Evolutionary conservation across 306 rosid genomes (phyloP).

Genomic region (Pyrus betulifolia): DNA sequence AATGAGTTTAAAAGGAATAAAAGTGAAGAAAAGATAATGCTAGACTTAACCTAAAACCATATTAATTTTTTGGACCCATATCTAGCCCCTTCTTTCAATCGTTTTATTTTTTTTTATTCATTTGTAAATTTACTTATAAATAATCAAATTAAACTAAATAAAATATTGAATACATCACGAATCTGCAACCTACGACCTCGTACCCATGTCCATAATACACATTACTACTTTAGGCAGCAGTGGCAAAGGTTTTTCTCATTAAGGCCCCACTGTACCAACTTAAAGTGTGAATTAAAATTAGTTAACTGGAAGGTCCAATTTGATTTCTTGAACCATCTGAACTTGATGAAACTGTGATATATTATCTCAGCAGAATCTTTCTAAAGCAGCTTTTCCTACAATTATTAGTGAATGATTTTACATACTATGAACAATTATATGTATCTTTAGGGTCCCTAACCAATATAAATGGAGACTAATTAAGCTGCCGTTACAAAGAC

Average conservation of each 20-base stretch:
- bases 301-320: neutral
- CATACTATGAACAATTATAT: too few species aligned
- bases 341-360: neutral
- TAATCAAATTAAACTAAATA: too few species aligned
- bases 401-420: slow-evolving; percentile 1
- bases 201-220: neutral
- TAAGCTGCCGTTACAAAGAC: neutral
- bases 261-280: neutral
- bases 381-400: neutral
- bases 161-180: too few species aligned
- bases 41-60: too few species aligned
- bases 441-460: neutral
- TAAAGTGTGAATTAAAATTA: neutral
- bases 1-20: too few species aligned
- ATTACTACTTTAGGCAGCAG: neutral
- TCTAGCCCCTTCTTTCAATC: too few species aligned
- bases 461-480: neutral
- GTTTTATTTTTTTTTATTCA: too few species aligned
- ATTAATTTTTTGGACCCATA: too few species aligned
- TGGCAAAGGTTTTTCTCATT: neutral
- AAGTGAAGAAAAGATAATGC: too few species aligned
- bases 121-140: too few species aligned
- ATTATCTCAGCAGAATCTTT: neutral
- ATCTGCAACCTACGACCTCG: too few species aligned
- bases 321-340: neutral